phyloP scores from a whole-genome alignment of 768 basidiomycete species.

The Pleurotus eryngii region DNA sequence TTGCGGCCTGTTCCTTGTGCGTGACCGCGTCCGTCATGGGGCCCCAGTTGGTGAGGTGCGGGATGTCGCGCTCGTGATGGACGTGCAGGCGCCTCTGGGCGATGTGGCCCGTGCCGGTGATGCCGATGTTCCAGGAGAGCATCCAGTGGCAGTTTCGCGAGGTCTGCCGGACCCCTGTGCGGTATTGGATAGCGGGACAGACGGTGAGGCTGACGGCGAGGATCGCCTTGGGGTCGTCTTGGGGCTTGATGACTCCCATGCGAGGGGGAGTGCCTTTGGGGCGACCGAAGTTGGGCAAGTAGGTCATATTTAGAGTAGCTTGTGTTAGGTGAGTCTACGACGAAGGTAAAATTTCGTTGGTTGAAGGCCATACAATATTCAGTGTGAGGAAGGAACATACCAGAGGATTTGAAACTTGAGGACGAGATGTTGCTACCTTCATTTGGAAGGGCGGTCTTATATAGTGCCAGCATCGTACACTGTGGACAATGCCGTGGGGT shows the following conservation, averaged over 20 bases:
- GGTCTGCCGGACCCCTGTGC: background rate
- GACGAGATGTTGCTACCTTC: no score
- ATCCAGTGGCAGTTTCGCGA: background rate
- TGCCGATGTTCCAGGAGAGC: background rate
- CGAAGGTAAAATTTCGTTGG: no score
- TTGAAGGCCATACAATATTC: no score
- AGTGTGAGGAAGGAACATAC: no score
- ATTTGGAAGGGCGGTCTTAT: no score
- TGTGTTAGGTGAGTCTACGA: no score
- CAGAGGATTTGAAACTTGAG: no score
- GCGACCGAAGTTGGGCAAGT: slow-evolving; percentile 1
- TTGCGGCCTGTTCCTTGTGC: no score
- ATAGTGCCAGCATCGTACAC: no score
- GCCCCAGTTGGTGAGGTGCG: slow-evolving; percentile 1
- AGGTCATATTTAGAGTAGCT: background rate
- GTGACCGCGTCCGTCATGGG: background rate
- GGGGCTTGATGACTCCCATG: background rate
- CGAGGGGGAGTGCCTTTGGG: background rate
- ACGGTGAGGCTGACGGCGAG: background rate
- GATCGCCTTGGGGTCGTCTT: background rate
- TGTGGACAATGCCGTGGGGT: no score
- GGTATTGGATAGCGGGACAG: background rate
- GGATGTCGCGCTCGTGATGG: background rate
- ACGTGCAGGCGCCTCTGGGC: background rate
- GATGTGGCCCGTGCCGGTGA: background rate